Evolutionary conservation across 331 rosid species (phyloP).

Genomic region (Saraca asoca): DNA sequence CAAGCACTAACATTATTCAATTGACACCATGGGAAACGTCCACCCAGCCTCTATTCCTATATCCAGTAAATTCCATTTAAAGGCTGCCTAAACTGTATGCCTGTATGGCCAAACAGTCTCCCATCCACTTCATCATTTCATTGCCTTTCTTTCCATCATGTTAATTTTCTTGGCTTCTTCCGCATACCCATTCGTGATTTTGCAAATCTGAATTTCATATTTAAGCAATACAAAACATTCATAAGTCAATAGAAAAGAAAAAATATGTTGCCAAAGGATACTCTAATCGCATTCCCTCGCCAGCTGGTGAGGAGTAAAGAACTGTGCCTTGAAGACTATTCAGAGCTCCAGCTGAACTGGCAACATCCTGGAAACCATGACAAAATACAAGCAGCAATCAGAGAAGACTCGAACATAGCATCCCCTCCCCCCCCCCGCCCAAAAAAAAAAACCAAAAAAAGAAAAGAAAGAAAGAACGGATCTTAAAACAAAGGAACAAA

Average conservation of each 20-base stretch:
- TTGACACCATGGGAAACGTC: background rate
- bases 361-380: conserved; percentile 56
- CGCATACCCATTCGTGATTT: conserved; percentile 99
- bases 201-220: conserved; percentile 61
- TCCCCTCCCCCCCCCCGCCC: too few species aligned
- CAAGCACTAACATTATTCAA: background rate
- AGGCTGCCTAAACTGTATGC: conserved; percentile 1
- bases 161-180: conserved; percentile 60
- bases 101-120: conserved; percentile 1
- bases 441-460: too few species aligned
- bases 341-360: conserved; percentile 67
- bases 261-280: conserved; percentile 56
- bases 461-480: background rate
- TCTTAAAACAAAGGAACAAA: background rate
- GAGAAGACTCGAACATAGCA: background rate
- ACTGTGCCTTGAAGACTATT: conserved; percentile 79
- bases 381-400: conserved; percentile 12
- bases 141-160: background rate
- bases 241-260: conserved; percentile 10
- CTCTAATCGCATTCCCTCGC: conserved; percentile 93
- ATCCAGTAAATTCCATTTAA: conserved; percentile 13
- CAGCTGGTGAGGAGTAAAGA: conserved; percentile 68
- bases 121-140: background rate
- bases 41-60: conserved; percentile 13
- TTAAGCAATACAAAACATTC: conserved; percentile 51